Percentiles rank a stretch among this genome's conserved stretches.
phyloP scores from a whole-genome alignment of 768 basidiomycete genomes.

The Cystobasidium onofrii region DNA sequence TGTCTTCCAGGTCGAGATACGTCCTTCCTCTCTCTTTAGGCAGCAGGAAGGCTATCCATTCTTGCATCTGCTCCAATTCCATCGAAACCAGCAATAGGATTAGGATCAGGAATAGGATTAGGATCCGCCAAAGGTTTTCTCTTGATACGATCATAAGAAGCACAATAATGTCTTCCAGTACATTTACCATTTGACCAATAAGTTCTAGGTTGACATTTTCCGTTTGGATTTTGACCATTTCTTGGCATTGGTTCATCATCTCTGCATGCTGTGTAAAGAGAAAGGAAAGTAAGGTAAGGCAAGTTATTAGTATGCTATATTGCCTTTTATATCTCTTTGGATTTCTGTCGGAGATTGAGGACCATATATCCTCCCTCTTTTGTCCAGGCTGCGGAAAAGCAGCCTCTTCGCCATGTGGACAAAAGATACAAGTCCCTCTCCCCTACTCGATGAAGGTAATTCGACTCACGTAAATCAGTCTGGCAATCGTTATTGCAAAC shows the following conservation, averaged over 20 bases:
- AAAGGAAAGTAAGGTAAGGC: neutral
- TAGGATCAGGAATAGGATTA: too few species aligned
- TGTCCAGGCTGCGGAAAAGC: too few species aligned
- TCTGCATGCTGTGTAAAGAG: neutral
- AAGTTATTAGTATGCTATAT: too few species aligned
- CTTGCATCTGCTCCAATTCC: neutral
- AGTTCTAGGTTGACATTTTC: conserved; percentile 5
- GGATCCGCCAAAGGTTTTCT: neutral
- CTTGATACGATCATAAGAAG: conserved; percentile 3
- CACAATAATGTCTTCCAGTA: neutral
- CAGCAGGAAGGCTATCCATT: neutral
- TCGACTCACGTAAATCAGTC: neutral
- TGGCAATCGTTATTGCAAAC: neutral
- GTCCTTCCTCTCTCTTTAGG: neutral
- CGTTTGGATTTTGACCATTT: neutral
- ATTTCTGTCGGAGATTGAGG: too few species aligned
- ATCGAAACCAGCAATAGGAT: neutral
- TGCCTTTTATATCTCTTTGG: too few species aligned
- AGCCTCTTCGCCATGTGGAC: too few species aligned
- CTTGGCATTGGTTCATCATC: neutral
- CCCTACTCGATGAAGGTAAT: neutral
- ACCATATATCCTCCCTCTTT: too few species aligned
- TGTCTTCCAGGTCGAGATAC: too few species aligned
- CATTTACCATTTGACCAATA: conserved; percentile 16
- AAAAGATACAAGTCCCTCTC: too few species aligned